Base-by-base conservation (phyloP, 2,329 filamentous ascomycete genomes). In the Pseudocercospora macadamiae region DNA sequence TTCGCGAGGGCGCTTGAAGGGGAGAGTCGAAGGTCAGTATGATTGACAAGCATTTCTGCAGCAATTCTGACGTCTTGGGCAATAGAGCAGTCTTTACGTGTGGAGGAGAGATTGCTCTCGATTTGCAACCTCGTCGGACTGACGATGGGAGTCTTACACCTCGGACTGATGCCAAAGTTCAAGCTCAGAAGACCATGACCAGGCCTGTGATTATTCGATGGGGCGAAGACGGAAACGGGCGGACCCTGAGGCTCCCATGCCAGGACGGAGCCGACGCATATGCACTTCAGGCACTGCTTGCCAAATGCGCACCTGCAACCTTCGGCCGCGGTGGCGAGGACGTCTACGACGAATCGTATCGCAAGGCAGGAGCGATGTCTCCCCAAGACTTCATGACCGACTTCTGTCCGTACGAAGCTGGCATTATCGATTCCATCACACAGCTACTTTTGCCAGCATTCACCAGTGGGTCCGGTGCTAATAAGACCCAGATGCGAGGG, bases 361-460 rank as follows among this genome's bases (percentile, higher is more conserved):
- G 83, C 14, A 81, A 80, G 57, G 83, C 83, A 1, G 67, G 70
- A 0, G 81, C 83, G 65, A 64, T 86, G n/a, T 77, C 83, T n/a
- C 61, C 68, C 0, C 48, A 70, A 0, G 60, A 69, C 0, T 86
- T 86, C 51, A 34, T 32, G 12, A 54, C 59, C 8, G 28, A 45
- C 25, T 57, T 59, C 49, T 62, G 60, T 37, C 56, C 60, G 1
- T 62, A 59, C 42, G 54, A 79, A 7, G 65, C 74, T 5, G 81
- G 82, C 0, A 82, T 87, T 9, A 64, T 86, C 2, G 78, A 83
- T 51, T 70, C 72, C 0, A 69, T 85, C 9, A 75, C 76, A 1
- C 78, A 83, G 54, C 60, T 74, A 0, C 73, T 86, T 0, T 67
- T 83, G 8, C 74, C 75, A 23, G n/a, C 10, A 4, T 25, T 47